Base-by-base conservation (phyloP, 2,329 filamentous ascomycete species). In the Penicillium sp. region DNA sequence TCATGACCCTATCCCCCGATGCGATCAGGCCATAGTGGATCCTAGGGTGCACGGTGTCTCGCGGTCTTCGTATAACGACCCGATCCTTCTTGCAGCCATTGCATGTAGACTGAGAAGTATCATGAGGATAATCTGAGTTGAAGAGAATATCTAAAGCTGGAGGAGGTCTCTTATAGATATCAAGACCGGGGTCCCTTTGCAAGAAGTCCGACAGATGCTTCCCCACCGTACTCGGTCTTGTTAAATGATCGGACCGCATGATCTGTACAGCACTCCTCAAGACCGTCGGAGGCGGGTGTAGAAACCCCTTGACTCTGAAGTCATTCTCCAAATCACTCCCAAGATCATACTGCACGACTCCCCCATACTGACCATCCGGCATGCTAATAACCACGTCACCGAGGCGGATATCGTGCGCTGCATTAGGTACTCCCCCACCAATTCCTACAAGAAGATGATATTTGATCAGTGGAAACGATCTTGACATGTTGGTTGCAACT, bases 401-500 rank as follows among this genome's bases (percentile, higher is more conserved):
- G 3, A 47, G 45, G 2, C 45, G 45, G 21, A 47, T 47, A 11
- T 47, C 45, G 19, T 47, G 45, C 15, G 17, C 6, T 21, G n/a
- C 5, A 47, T 49, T 51, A n/a, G 69, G 68, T 23, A 65, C 66
- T 11, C 68, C 69, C 21, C 68, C 67, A 1, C 69, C 69, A 29
- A 71, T 64, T 9, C 65, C 67, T 2, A 71, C 68, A 60, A 70
- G 61, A 26, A 71, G 54, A 8, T 60, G 56, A 48, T 71, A 63
- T 26, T 60, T 56, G 7, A 71, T 56, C 13, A 23, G 46, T 7
- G 62, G 50, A 35, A 71, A 72, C 19, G 44, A 67, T n/a, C 51
- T n/a, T 17, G 60, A 50, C 56, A 70, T 67, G 9, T 23, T 17
- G 1, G 9, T 2, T 23, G 45, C 45, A 2, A 47, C 45, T 1